Conservation (phyloP, 139 green algal species). For the Axilococcus clingmanii region DNA sequence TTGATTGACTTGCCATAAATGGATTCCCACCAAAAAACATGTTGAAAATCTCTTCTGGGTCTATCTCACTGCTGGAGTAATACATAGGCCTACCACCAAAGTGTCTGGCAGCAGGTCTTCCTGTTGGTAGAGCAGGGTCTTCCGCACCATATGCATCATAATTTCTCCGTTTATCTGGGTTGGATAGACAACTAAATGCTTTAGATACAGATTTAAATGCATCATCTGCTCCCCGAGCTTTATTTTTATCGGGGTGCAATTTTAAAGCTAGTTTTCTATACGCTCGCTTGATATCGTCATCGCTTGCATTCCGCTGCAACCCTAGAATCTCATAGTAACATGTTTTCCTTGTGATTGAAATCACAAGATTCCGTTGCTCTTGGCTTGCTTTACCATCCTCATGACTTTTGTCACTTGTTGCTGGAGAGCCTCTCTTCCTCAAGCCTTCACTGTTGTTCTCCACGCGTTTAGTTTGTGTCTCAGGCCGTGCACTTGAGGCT, state of each 20-base stretch:
- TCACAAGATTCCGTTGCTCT: constrained; percentile 38
- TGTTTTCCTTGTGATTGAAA: constrained; percentile 2
- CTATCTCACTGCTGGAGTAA: constrained; percentile 28
- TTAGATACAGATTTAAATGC: constrained; percentile 58
- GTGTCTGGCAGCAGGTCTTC: constrained; percentile 6
- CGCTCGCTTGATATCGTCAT: constrained; percentile 66
- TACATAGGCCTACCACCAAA: no score
- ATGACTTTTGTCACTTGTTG: not conserved
- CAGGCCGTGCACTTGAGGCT: not conserved
- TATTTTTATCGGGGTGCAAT: constrained; percentile 92
- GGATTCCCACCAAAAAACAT: constrained; percentile 51
- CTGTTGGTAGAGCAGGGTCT: not conserved
- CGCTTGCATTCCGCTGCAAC: constrained; percentile 13
- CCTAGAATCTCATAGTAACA: constrained; percentile 46
- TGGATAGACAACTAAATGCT: constrained; percentile 55
- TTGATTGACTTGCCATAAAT: constrained; percentile 7
- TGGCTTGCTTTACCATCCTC: constrained; percentile 28
- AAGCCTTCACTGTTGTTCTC: not conserved
- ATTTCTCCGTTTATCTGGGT: constrained; percentile 39
- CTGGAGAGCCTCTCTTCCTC: not conserved
- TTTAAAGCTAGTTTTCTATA: constrained; percentile 80
- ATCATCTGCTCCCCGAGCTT: constrained; percentile 37
- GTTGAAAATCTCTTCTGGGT: constrained; percentile 50
- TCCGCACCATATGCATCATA: constrained; percentile 57
- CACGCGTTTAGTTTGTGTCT: not conserved